Evolutionary conservation across 306 rosid species (phyloP).

Genomic region (Cucumis hystrix): DNA sequence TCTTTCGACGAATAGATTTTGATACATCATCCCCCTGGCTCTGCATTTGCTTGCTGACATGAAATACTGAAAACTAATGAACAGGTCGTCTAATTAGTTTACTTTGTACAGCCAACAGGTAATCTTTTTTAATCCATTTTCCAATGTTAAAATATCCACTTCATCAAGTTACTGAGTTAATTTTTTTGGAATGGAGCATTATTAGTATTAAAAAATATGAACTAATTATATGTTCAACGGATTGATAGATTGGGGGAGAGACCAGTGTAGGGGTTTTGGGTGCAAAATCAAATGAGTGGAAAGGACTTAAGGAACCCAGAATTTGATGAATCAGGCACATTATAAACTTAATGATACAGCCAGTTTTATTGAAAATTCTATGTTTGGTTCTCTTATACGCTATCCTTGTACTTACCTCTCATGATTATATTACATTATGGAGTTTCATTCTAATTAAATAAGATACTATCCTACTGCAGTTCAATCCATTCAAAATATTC

Average conservation of each 20-base stretch:
- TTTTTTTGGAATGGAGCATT: not conserved
- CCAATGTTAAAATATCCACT: not conserved
- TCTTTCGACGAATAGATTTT: slow-evolving; percentile 16
- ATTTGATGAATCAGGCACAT: not conserved
- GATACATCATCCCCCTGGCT: not conserved
- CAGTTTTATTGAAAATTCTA: not conserved
- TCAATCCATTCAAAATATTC: not conserved
- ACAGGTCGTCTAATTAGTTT: not conserved
- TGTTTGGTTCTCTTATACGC: not conserved
- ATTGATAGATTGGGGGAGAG: not conserved
- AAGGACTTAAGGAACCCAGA: not conserved
- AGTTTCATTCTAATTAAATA: not conserved
- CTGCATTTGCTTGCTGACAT: not conserved
- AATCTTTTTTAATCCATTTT: not conserved
- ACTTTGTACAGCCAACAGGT: not conserved
- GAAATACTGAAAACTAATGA: not conserved
- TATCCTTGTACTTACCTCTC: not conserved
- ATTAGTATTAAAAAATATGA: not conserved
- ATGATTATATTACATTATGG: not conserved
- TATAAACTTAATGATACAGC: too few relatives aligned
- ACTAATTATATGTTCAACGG: not conserved
- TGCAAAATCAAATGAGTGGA: not conserved
- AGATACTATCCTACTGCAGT: not conserved
- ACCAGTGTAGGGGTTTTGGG: not conserved
- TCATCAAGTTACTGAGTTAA: not conserved